A percentile compares a stretch with the other conserved stretches of the same genome.
Conservation (phyloP, 2,329 filamentous ascomycete species). For the Paraphaeosphaeria minitans region DNA sequence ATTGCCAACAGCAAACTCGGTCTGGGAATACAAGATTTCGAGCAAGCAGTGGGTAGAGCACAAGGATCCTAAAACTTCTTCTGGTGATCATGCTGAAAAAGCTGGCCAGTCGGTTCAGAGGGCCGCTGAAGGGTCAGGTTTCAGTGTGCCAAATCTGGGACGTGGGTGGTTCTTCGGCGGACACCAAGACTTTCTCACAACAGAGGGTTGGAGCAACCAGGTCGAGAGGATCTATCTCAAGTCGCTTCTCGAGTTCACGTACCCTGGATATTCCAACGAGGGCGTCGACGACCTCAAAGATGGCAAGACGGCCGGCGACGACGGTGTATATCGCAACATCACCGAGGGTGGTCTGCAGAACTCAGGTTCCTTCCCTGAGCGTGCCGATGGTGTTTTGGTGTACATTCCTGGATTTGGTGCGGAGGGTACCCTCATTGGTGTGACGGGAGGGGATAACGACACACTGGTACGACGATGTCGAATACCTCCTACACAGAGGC, state of each 20-base stretch:
- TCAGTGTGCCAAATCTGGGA: slow-evolving; percentile 71
- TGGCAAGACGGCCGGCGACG: slow-evolving; percentile 61
- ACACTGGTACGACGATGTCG: slow-evolving; percentile 61
- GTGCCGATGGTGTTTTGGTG: slow-evolving; percentile 74
- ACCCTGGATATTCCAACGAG: slow-evolving; percentile 70
- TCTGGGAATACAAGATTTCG: slow-evolving; percentile 72
- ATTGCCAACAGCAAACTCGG: slow-evolving; percentile 63
- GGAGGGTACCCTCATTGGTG: slow-evolving; percentile 75
- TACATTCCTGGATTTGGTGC: slow-evolving; percentile 78
- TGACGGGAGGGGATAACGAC: slow-evolving; percentile 73
- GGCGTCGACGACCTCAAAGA: slow-evolving; percentile 62
- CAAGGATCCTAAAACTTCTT: slow-evolving; percentile 63
- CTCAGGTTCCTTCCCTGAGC: slow-evolving; percentile 69
- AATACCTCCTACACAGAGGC: neutral
- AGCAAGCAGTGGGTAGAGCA: slow-evolving; percentile 67
- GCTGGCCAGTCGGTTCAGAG: slow-evolving; percentile 65
- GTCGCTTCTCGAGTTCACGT: slow-evolving; percentile 76
- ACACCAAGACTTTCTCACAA: slow-evolving; percentile 69
- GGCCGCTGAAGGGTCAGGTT: slow-evolving; percentile 73
- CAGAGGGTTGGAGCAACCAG: slow-evolving; percentile 70
- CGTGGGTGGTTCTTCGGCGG: slow-evolving; percentile 81
- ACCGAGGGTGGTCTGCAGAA: slow-evolving; percentile 72
- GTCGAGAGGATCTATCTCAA: slow-evolving; percentile 71
- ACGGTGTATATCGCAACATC: slow-evolving; percentile 74
- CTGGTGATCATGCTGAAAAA: slow-evolving; percentile 65